These are phyloP conservation scores for Coemansia sp. DNA, from an alignment of 192 early-diverging fungal genomes.

Conservation along the genomic window DNA sequence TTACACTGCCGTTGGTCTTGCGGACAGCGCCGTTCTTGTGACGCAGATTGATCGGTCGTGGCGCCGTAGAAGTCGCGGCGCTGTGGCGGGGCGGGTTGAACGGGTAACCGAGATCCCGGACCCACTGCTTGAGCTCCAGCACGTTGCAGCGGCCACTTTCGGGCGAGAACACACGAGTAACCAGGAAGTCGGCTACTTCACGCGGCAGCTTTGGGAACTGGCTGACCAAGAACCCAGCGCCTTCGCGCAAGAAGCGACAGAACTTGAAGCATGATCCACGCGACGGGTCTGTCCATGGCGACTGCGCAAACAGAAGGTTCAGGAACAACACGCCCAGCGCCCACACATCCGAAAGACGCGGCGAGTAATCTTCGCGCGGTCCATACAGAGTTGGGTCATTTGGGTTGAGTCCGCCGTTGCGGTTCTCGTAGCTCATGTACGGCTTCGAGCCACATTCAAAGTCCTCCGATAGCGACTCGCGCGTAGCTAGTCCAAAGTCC, in stretches of 20 bases:
- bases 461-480: constrained; percentile 72
- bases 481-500: constrained; percentile 92
- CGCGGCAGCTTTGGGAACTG: constrained; percentile 60
- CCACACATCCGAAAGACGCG: constrained; percentile 67
- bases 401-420: constrained; percentile 50
- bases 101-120: constrained; percentile 39
- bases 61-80: not conserved
- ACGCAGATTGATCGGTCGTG: constrained; percentile 8
- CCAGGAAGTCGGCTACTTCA: constrained; percentile 63
- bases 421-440: constrained; percentile 73
- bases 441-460: constrained; percentile 84
- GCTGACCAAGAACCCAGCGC: constrained; percentile 59
- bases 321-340: constrained; percentile 72
- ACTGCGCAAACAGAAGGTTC: constrained; percentile 69
- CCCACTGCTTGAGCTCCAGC: constrained; percentile 57
- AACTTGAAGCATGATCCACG: constrained; percentile 61
- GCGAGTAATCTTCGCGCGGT: constrained; percentile 60
- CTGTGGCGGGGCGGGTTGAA: constrained; percentile 24
- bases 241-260: constrained; percentile 60
- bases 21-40: constrained; percentile 23
- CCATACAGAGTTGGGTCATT: constrained; percentile 51
- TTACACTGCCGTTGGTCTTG: constrained; percentile 4
- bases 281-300: constrained; percentile 71
- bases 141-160: constrained; percentile 57
- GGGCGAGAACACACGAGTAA: constrained; percentile 61